phyloP scores from a whole-genome alignment of 129 eudicot species.

The Ambrosia trifida region DNA sequence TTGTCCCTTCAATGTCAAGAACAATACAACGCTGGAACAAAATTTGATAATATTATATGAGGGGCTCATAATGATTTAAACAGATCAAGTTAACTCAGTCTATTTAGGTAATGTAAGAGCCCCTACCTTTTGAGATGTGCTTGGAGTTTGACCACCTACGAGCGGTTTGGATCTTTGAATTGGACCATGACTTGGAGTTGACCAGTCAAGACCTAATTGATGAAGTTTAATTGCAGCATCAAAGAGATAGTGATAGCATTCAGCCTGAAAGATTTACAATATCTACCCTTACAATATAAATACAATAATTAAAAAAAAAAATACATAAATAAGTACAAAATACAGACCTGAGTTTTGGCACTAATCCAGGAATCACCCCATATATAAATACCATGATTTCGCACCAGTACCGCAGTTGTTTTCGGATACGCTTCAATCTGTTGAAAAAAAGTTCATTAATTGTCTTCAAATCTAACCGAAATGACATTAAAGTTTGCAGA shows the following conservation, averaged over 20 bases:
- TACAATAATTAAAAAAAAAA: background rate
- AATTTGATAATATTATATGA: background rate
- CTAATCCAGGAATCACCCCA: slow-evolving; percentile 99
- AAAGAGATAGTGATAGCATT: slow-evolving; percentile 95
- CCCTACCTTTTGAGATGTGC: slow-evolving; percentile 48
- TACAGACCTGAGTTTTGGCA: slow-evolving; percentile 89
- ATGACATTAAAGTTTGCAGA: slow-evolving; percentile 1
- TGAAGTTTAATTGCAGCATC: slow-evolving; percentile 97
- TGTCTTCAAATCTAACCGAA: background rate
- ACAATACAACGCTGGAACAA: slow-evolving; percentile 76
- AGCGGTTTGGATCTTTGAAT: slow-evolving; percentile 40
- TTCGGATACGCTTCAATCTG: slow-evolving; percentile 97
- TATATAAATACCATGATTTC: slow-evolving; percentile 91
- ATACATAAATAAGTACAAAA: background rate
- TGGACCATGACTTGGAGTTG: slow-evolving; percentile 92
- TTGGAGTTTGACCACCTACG: slow-evolving; percentile 29
- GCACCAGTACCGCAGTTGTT: slow-evolving; percentile 95
- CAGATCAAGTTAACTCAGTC: slow-evolving; percentile 25
- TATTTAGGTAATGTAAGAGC: slow-evolving; percentile 23
- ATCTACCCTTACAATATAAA: background rate
- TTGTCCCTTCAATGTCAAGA: slow-evolving; percentile 97
- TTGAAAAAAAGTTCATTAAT: slow-evolving; percentile 8
- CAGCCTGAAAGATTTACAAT: slow-evolving; percentile 62
- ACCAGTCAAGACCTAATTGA: slow-evolving; percentile 92
- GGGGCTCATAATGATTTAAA: slow-evolving; percentile 28